Evolutionary conservation across 2,329 filamentous ascomycete species (phyloP).

Genomic region (Orbilia quercus): DNA sequence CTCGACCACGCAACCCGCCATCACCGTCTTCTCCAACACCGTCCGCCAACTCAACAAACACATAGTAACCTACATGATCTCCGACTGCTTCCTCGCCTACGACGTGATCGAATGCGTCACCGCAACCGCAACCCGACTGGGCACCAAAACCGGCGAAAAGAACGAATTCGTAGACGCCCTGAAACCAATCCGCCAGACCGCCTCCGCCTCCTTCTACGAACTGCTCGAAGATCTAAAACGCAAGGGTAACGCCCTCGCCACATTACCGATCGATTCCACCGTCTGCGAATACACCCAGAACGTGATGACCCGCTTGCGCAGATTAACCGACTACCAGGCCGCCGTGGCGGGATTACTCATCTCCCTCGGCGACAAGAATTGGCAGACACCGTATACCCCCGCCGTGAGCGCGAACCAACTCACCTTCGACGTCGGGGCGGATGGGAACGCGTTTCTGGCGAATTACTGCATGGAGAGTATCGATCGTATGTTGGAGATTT

Average conservation of each 20-base stretch:
- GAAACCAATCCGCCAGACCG: slow-evolving; percentile 90
- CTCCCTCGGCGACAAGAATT: slow-evolving; percentile 91
- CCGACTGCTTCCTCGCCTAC: slow-evolving; percentile 94
- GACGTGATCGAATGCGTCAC: slow-evolving; percentile 94
- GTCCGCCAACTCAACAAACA: slow-evolving; percentile 88
- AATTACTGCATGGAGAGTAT: slow-evolving; percentile 92
- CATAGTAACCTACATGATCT: slow-evolving; percentile 84
- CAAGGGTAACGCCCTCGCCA: slow-evolving; percentile 73
- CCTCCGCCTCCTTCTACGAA: slow-evolving; percentile 83
- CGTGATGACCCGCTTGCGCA: slow-evolving; percentile 85
- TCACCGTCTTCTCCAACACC: slow-evolving; percentile 85
- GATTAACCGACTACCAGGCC: slow-evolving; percentile 85
- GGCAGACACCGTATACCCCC: slow-evolving; percentile 72
- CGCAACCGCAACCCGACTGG: slow-evolving; percentile 79
- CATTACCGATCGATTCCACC: slow-evolving; percentile 80
- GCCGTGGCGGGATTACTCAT: slow-evolving; percentile 91
- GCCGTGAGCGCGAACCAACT: slow-evolving; percentile 71
- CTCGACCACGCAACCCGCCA: slow-evolving; percentile 78
- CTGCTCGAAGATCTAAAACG: slow-evolving; percentile 84
- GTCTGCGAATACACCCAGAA: slow-evolving; percentile 81
- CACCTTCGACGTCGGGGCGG: slow-evolving; percentile 87
- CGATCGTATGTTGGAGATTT: slow-evolving; percentile 78
- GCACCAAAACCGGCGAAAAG: slow-evolving; percentile 86
- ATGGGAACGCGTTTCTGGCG: slow-evolving; percentile 86
- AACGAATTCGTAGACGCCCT: slow-evolving; percentile 82